A percentile compares a stretch with the other conserved stretches of the same genome.
These are phyloP conservation scores for Adiantum capillusveneris DNA, from an alignment of 75 land plant species.

Conservation along the genomic window DNA sequence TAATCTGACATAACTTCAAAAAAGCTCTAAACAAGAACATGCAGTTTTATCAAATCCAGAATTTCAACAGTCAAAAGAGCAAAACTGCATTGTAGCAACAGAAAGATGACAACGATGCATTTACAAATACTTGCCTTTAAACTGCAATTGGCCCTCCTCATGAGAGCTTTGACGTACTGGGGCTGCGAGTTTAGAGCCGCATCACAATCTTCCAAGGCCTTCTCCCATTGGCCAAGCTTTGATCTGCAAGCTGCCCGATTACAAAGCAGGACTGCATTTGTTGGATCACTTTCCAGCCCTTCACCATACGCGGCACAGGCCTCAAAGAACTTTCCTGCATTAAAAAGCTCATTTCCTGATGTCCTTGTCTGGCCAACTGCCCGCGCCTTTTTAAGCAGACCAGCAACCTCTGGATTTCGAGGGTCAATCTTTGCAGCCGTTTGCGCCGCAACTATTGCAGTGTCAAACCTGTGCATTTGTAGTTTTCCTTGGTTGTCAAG, in stretches of 20 bases:
- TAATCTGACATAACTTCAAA: too few species aligned
- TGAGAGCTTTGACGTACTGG: constrained; percentile 78
- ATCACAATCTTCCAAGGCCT: constrained; percentile 75
- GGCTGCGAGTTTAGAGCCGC: constrained; percentile 66
- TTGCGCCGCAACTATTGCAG: constrained; percentile 60
- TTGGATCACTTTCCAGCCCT: constrained; percentile 66
- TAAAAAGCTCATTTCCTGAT: constrained; percentile 75
- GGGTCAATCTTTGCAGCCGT: constrained; percentile 53
- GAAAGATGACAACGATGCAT: too few species aligned
- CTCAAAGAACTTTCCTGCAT: constrained; percentile 59
- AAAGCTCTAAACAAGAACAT: too few species aligned
- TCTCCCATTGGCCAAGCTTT: constrained; percentile 76
- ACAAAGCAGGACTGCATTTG: constrained; percentile 70
- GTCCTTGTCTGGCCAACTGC: constrained; percentile 59
- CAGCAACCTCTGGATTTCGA: constrained; percentile 35
- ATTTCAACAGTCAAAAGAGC: too few species aligned
- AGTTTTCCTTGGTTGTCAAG: too few species aligned
- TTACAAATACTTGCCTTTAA: constrained; percentile 38
- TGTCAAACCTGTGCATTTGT: constrained; percentile 94
- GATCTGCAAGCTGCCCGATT: constrained; percentile 88
- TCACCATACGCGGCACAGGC: constrained; percentile 83
- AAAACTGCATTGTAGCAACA: too few species aligned
- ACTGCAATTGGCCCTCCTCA: constrained; percentile 73
- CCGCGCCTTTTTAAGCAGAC: constrained; percentile 44
- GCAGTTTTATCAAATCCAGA: too few species aligned